Evolutionary conservation across 1,284 basidiomycete species (phyloP), one percentile per base, ranked within the genome.

Genomic region (Pascua sp.): DNA sequence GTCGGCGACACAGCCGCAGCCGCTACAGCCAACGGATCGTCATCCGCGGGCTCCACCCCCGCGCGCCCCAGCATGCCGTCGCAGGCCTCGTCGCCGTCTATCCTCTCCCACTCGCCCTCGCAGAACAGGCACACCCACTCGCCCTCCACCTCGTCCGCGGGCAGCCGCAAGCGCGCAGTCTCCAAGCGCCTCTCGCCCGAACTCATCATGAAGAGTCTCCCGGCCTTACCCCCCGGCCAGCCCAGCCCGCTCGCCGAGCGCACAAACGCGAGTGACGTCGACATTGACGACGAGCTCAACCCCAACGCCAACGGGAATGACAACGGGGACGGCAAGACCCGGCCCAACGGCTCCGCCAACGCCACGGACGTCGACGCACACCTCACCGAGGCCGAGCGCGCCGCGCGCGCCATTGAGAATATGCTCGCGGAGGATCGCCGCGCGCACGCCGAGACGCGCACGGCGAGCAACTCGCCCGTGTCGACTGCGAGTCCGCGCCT

Each of bases 201-300:
- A 24, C 36, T 36, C 15, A 55, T 48, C 16, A 61, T 53, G 47
- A 61, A 61, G 56, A 53, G 16, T 44, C 60, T 57, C 17, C 56
- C 60, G 13, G 60, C 50, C 8, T 53, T 57, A 9, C 59, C 56
- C 8, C 17, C 32, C 36, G 32, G 48, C 39, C 24, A 32, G 24
- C 24, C 24, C 24, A 32, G 24, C 24, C 24, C 48, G 16, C 39
- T 42, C 16, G 39, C n/a, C 16, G 16, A 49, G 40, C 17, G 13
- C 17, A 41, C 9, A 40, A 17, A 40, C 16, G 38, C 32, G 46
- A 13, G 45, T 18, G 45, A 32, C 42, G 50, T 15, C 36, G 50
- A n/a, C 15, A 9, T 15, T n/a, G 42, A 43, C 8, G 15, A 16
- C 42, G 11, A 16, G 42, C 13, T n/a, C n/a, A n/a, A 9, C 15